A percentile compares a stretch with the other conserved stretches of the same genome.
phyloP scores from a whole-genome alignment of 2,329 filamentous ascomycete genomes.

The Diaporthe humulicola region DNA sequence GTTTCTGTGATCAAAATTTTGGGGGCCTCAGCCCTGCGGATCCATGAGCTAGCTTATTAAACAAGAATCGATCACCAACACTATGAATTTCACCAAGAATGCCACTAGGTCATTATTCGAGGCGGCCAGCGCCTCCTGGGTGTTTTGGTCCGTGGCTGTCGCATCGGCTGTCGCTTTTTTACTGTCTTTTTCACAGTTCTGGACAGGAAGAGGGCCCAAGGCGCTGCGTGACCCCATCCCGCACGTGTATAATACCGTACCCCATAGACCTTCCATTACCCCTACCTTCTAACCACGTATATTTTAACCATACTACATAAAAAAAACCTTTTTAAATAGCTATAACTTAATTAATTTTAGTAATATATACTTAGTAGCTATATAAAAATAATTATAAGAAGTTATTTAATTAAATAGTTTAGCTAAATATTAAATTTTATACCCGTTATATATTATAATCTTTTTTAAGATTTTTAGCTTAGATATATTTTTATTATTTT shows the following conservation, averaged over 20 bases:
- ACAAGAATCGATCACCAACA: background rate
- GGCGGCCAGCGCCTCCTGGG: background rate
- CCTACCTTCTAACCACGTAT: background rate
- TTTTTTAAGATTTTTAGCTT: background rate
- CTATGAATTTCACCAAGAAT: background rate
- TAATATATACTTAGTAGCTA: background rate
- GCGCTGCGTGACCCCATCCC: constrained; percentile 38
- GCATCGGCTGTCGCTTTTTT: background rate
- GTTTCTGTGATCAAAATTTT: background rate
- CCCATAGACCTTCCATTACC: background rate
- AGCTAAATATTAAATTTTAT: background rate
- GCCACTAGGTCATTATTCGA: background rate
- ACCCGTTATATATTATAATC: background rate
- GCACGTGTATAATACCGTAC: constrained; percentile 31
- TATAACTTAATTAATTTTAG: background rate
- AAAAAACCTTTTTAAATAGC: no score
- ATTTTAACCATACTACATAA: background rate
- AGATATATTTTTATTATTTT: background rate
- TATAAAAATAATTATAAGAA: background rate
- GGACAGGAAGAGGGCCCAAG: background rate
- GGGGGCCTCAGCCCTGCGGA: background rate
- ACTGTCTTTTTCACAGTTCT: background rate
- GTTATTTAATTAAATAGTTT: background rate
- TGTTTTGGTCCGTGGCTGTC: background rate
- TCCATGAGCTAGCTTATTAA: background rate